These are phyloP conservation scores for Trametes meyenii DNA, from an alignment of 768 basidiomycete species.

Conservation along the genomic window DNA sequence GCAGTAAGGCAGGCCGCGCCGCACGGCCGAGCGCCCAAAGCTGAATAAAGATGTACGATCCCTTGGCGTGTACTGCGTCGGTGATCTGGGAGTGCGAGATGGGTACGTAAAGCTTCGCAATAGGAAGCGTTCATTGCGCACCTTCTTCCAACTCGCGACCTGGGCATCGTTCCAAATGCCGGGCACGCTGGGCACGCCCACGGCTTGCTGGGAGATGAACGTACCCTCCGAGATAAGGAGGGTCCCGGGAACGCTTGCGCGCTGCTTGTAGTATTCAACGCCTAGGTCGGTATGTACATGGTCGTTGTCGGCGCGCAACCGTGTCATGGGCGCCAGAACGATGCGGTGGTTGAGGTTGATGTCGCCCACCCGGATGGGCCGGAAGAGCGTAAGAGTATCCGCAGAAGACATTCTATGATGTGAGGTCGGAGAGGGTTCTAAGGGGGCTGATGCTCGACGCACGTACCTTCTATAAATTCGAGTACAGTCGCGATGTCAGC, in stretches of 20 bases:
- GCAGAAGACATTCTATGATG: constrained; percentile 7
- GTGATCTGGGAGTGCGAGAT: constrained; percentile 42
- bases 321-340: constrained; percentile 57
- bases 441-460: too few relatives aligned
- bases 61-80: constrained; percentile 55
- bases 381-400: constrained; percentile 42
- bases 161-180: constrained; percentile 71
- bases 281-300: constrained; percentile 43
- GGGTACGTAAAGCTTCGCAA: too few relatives aligned
- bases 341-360: constrained; percentile 50
- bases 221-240: constrained; percentile 62
- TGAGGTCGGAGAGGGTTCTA: too few relatives aligned
- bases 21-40: constrained; percentile 58
- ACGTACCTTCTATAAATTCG: too few relatives aligned
- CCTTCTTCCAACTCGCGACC: constrained; percentile 51
- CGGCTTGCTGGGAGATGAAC: constrained; percentile 51
- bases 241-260: constrained; percentile 50
- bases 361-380: constrained; percentile 48
- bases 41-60: constrained; percentile 54
- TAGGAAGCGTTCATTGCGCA: constrained; percentile 24
- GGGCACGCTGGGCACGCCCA: constrained; percentile 53
- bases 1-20: constrained; percentile 38
- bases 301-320: constrained; percentile 39
- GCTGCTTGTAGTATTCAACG: constrained; percentile 52
- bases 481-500: too few relatives aligned